These are phyloP conservation scores for Daldinia concentrica DNA, from an alignment of 495 filamentous ascomycete genomes.

Conservation along the genomic window DNA sequence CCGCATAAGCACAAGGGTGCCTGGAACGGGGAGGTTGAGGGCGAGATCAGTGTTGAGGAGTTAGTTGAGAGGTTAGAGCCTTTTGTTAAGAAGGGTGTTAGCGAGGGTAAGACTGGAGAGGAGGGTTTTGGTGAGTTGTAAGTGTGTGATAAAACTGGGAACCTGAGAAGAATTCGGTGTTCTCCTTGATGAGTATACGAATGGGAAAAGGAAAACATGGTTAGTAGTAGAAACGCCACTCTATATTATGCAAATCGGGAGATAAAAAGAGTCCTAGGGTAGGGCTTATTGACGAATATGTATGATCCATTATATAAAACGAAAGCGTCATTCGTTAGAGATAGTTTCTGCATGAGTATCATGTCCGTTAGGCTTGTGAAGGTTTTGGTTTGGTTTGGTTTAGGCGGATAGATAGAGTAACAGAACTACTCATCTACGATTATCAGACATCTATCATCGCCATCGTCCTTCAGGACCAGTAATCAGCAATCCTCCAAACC, in stretches of 20 bases:
- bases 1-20: constrained; percentile 58
- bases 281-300: neutral
- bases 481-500: too few species aligned
- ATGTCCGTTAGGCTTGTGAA: neutral
- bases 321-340: constrained; percentile 10
- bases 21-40: constrained; percentile 52
- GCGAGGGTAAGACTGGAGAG: constrained; percentile 1
- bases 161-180: neutral
- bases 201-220: neutral
- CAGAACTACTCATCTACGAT: too few species aligned
- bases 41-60: constrained; percentile 70
- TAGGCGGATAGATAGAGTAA: neutral
- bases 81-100: constrained; percentile 28
- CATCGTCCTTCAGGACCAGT: too few species aligned
- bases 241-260: neutral
- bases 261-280: neutral
- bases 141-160: constrained; percentile 2
- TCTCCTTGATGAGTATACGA: neutral
- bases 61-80: constrained; percentile 64
- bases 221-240: constrained; percentile 8
- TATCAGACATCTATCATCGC: too few species aligned
- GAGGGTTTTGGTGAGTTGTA: constrained; percentile 29
- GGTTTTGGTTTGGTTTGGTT: neutral
- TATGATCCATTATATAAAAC: neutral
- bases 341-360: neutral